These are phyloP conservation scores for Irpex sp. DNA, from an alignment of 1,284 basidiomycete genomes.

Conservation along the genomic window DNA sequence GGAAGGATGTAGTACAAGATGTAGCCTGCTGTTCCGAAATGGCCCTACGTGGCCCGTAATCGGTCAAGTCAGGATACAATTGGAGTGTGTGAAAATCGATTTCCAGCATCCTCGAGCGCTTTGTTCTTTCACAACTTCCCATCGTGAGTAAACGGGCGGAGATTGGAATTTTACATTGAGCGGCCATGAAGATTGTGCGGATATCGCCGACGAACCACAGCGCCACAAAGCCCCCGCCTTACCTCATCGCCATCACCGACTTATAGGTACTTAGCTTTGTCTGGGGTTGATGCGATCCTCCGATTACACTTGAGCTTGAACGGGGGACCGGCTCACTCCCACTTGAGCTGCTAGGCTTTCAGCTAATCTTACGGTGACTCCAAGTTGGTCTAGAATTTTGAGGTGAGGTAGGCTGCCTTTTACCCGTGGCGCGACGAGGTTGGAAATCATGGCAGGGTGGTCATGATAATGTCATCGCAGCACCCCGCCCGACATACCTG, in stretches of 20 bases:
- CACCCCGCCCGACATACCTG: neutral
- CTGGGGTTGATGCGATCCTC: too few species aligned
- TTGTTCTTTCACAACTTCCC: neutral
- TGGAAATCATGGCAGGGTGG: neutral
- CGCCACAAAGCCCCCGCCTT: neutral
- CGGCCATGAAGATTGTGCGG: neutral
- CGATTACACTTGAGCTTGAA: neutral
- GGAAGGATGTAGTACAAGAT: neutral
- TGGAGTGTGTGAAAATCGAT: neutral
- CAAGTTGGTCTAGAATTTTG: neutral
- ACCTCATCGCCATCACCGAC: neutral
- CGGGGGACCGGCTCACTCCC: neutral
- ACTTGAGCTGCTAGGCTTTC: neutral
- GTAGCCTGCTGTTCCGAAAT: neutral
- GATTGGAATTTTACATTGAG: neutral
- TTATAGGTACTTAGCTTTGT: neutral
- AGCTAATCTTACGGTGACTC: neutral
- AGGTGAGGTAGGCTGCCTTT: neutral
- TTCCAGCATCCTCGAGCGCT: neutral
- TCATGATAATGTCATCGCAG: neutral
- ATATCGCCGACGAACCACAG: neutral
- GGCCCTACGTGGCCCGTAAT: neutral
- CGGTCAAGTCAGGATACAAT: neutral
- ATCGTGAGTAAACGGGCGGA: neutral
- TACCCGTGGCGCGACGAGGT: neutral